These are phyloP conservation scores for Serendipita sp. DNA, from an alignment of 768 basidiomycete species.

Conservation along the genomic window DNA sequence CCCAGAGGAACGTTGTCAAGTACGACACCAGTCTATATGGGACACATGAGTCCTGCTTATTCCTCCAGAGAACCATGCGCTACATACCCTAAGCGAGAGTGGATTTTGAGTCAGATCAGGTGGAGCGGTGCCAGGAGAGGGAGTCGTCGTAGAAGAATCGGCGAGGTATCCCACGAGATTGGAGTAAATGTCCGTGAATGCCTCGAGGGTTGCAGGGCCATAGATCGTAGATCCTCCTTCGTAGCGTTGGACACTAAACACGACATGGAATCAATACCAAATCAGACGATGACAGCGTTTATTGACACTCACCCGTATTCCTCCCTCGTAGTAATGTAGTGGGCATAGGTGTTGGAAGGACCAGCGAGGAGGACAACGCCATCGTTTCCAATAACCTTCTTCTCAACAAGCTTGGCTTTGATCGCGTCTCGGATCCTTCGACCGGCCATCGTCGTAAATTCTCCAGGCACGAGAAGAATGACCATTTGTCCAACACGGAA, in stretches of 20 bases:
- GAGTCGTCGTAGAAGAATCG: slow-evolving; percentile 23
- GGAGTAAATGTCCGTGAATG: slow-evolving; percentile 61
- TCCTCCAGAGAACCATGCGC: neutral
- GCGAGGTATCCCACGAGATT: slow-evolving; percentile 44
- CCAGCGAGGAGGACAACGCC: slow-evolving; percentile 66
- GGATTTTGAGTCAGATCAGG: slow-evolving; percentile 46
- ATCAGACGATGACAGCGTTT: neutral
- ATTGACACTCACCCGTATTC: neutral
- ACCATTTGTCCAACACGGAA: slow-evolving; percentile 61
- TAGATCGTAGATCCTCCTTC: slow-evolving; percentile 71
- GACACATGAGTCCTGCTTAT: neutral
- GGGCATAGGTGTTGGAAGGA: slow-evolving; percentile 67
- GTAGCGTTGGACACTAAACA: slow-evolving; percentile 53
- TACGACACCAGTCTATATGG: slow-evolving; percentile 37
- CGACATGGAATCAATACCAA: slow-evolving; percentile 33
- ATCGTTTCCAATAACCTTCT: slow-evolving; percentile 43
- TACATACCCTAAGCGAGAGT: slow-evolving; percentile 45
- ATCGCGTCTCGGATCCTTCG: slow-evolving; percentile 55
- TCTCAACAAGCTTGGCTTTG: slow-evolving; percentile 43
- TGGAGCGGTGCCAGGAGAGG: slow-evolving; percentile 48
- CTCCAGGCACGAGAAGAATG: slow-evolving; percentile 59
- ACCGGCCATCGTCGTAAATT: slow-evolving; percentile 71
- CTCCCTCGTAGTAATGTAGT: slow-evolving; percentile 25
- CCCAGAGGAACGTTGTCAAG: slow-evolving; percentile 41
- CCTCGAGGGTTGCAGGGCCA: slow-evolving; percentile 58